These are phyloP conservation scores for Agaricus subrufescens DNA, from an alignment of 768 basidiomycete species.

Conservation along the genomic window DNA sequence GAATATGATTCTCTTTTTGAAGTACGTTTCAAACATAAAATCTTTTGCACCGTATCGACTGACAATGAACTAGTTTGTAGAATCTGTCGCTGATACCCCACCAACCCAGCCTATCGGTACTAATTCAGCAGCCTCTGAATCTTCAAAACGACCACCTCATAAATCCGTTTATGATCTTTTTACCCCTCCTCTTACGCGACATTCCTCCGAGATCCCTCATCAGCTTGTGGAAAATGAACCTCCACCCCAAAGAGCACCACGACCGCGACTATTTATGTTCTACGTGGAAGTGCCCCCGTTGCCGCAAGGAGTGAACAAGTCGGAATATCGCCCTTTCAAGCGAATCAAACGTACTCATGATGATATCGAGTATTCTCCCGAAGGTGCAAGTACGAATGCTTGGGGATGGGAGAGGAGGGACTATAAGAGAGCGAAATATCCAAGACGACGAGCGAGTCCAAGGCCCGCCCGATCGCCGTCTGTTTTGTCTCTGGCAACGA, in stretches of 20 bases:
- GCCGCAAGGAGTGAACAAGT: not conserved
- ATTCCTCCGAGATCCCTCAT: not conserved
- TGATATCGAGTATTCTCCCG: not conserved
- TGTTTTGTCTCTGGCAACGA: too few species aligned
- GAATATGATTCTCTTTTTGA: not conserved
- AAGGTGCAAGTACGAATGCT: not conserved
- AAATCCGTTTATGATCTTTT: not conserved
- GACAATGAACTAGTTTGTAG: not conserved
- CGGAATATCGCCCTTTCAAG: not conserved
- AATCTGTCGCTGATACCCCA: not conserved
- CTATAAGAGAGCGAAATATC: not conserved
- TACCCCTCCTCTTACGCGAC: not conserved
- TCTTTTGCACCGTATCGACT: too few species aligned
- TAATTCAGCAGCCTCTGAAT: not conserved
- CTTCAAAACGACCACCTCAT: not conserved
- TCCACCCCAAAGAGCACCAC: not conserved
- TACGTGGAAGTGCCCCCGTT: conserved; percentile 2
- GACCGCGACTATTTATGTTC: not conserved
- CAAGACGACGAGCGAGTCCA: not conserved
- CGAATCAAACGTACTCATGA: not conserved
- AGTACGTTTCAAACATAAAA: not conserved
- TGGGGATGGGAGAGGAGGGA: not conserved
- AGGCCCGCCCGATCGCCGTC: not conserved
- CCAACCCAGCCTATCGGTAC: not conserved
- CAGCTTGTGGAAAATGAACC: not conserved